Conservation (phyloP, 116 monocot genomes). For the Dioscorea cayenensis region DNA sequence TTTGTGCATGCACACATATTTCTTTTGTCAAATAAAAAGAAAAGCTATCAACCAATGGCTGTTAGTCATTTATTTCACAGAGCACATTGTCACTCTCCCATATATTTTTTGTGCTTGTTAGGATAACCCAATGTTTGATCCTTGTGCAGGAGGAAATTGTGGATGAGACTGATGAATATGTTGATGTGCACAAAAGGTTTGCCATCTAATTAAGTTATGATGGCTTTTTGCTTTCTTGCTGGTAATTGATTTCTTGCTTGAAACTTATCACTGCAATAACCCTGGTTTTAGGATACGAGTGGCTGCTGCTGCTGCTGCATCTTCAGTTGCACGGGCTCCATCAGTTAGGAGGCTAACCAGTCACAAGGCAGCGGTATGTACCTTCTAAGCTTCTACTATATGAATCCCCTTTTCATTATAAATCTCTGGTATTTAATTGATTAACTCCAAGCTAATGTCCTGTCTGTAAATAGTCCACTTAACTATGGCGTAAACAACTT, state of each 20-base stretch:
- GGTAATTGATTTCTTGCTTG: not conserved
- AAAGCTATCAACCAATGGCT: no score
- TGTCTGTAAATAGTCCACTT: no score
- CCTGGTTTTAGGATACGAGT: slow-evolving; percentile 78
- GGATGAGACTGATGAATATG: slow-evolving; percentile 98
- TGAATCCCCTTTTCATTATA: not conserved
- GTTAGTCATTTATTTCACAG: no score
- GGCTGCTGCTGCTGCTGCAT: slow-evolving; percentile 93
- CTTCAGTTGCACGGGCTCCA: slow-evolving; percentile 90
- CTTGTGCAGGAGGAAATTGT: slow-evolving; percentile 91
- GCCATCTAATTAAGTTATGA: not conserved
- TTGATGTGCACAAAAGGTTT: slow-evolving; percentile 97
- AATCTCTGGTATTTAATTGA: not conserved
- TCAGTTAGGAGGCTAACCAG: slow-evolving; percentile 65
- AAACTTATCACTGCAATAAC: not conserved
- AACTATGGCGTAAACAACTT: no score
- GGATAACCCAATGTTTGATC: not conserved
- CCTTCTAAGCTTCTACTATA: slow-evolving; percentile 1
- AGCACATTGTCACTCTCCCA: no score
- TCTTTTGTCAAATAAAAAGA: no score
- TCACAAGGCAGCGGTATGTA: slow-evolving; percentile 67
- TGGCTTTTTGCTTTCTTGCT: no score
- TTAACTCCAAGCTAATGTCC: no score
- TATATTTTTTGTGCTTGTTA: not conserved
- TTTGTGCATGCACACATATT: no score